These are phyloP conservation scores for Blastobotrys elegans DNA, from an alignment of 1,139 yeast species.

Conservation along the genomic window DNA sequence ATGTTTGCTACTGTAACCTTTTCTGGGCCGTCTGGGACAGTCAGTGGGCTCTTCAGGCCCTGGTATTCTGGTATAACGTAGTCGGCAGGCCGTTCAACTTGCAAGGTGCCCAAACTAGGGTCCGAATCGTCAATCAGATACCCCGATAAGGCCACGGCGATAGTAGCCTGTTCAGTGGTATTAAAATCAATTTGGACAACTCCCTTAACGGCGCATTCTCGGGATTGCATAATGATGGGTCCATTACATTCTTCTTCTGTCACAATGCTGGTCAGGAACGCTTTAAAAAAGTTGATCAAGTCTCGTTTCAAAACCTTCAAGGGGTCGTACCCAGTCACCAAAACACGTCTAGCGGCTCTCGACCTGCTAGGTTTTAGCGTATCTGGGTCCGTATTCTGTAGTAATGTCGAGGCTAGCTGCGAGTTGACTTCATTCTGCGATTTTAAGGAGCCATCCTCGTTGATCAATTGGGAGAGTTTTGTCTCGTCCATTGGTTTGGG, in stretches of 20 bases:
- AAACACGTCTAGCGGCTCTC: slow-evolving; percentile 43
- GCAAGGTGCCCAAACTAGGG: slow-evolving; percentile 11
- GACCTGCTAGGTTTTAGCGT: slow-evolving; percentile 21
- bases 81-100: slow-evolving; percentile 34
- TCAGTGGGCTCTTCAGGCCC: slow-evolving; percentile 5
- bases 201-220: slow-evolving; percentile 1
- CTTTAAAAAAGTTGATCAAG: slow-evolving; percentile 42
- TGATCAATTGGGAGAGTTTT: slow-evolving; percentile 1
- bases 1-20: slow-evolving; percentile 41
- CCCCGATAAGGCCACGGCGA: slow-evolving; percentile 46
- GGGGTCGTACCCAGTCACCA: slow-evolving; percentile 45
- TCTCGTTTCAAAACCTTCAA: slow-evolving; percentile 37
- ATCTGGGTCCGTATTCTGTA: slow-evolving; percentile 13
- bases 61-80: slow-evolving; percentile 43
- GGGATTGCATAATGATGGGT: slow-evolving; percentile 1
- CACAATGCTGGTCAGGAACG: slow-evolving; percentile 32
- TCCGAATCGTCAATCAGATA: slow-evolving; percentile 30
- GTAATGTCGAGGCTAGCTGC: not conserved
- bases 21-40: slow-evolving; percentile 31
- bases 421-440: not conserved
- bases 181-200: slow-evolving; percentile 45
- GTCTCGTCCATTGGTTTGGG: slow-evolving; percentile 39
- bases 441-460: slow-evolving; percentile 8
- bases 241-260: slow-evolving; percentile 14
- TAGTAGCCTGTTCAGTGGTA: slow-evolving; percentile 54